A percentile compares a stretch with the other conserved stretches of the same genome.
Conservation (phyloP, 2,329 filamentous ascomycete species). For the Ceratocystis papillata region DNA sequence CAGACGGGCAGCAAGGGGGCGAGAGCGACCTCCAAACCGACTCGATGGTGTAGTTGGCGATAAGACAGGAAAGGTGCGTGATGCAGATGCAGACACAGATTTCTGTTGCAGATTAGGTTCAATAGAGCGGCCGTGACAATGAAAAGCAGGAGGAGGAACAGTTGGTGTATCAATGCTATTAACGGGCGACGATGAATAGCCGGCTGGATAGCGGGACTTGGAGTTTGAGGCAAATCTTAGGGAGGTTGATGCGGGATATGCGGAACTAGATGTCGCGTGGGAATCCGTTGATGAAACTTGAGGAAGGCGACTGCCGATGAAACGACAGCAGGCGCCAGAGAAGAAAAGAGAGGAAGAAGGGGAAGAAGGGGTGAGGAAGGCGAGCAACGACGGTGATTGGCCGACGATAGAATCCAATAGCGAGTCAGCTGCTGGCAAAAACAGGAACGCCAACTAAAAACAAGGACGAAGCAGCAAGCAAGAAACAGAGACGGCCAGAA, state of each 20-base stretch:
- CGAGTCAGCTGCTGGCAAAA: conserved; percentile 5
- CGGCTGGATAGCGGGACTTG: not conserved
- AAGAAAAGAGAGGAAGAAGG: conserved; percentile 21
- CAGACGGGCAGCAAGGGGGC: conserved; percentile 41
- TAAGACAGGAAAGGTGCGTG: not conserved
- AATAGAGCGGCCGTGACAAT: conserved; percentile 18
- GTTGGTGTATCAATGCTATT: not conserved
- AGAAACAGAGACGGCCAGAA: not conserved
- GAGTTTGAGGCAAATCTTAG: conserved; percentile 23
- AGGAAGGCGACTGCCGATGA: conserved; percentile 36
- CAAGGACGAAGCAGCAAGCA: not conserved
- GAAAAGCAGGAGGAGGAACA: not conserved
- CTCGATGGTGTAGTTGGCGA: conserved; percentile 11
- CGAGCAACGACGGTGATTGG: conserved; percentile 6
- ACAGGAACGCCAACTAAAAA: not conserved
- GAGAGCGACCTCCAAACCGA: conserved; percentile 30
- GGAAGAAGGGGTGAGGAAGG: conserved; percentile 19
- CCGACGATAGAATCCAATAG: conserved; percentile 8
- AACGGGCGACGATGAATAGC: not conserved
- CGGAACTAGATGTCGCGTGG: conserved; percentile 29
- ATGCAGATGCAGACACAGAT: conserved; percentile 12
- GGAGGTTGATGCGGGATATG: conserved; percentile 20
- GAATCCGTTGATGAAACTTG: conserved; percentile 41
- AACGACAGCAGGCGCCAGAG: conserved; percentile 35
- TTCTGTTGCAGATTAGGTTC: conserved; percentile 3